phyloP scores from a whole-genome alignment of 108 stramenopile species.

The Conticribra guillardii region DNA sequence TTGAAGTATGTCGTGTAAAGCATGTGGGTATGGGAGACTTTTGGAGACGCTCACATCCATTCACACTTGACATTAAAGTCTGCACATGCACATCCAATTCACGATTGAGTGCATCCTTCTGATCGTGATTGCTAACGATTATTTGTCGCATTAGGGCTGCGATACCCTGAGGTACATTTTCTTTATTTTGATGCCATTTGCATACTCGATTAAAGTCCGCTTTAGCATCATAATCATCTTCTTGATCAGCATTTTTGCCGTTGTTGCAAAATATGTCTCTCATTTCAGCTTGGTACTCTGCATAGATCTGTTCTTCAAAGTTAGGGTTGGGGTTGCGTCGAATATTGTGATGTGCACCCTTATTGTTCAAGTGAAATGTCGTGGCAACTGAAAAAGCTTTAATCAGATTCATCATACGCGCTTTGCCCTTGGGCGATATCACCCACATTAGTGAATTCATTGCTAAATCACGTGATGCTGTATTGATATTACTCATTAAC shows the following conservation, averaged over 20 bases:
- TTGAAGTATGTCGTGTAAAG: slow-evolving; percentile 48
- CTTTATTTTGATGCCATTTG: slow-evolving; percentile 28
- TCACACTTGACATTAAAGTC: slow-evolving; percentile 36
- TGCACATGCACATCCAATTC: slow-evolving; percentile 50
- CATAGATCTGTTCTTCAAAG: slow-evolving; percentile 43
- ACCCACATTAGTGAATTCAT: slow-evolving; percentile 57
- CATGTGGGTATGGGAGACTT: slow-evolving; percentile 55
- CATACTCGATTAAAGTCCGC: slow-evolving; percentile 39
- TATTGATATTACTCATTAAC: slow-evolving; percentile 37
- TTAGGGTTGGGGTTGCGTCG: slow-evolving; percentile 32
- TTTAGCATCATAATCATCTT: slow-evolving; percentile 27
- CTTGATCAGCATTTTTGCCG: too few species aligned
- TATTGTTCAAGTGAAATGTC: slow-evolving; percentile 54
- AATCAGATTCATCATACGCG: slow-evolving; percentile 46
- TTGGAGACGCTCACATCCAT: slow-evolving; percentile 49
- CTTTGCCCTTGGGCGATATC: slow-evolving; percentile 10
- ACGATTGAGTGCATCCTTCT: slow-evolving; percentile 24
- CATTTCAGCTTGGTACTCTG: slow-evolving; percentile 52
- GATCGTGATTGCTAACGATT: slow-evolving; percentile 40
- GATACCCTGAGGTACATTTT: slow-evolving; percentile 51
- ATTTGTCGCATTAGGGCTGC: slow-evolving; percentile 43
- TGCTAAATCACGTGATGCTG: slow-evolving; percentile 49
- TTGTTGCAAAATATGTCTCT: slow-evolving; percentile 51
- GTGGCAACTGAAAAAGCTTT: slow-evolving; percentile 58
- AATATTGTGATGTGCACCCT: slow-evolving; percentile 34